Evolutionary conservation across 192 early-diverging fungal species (phyloP).

Genomic region (Podila epigama): DNA sequence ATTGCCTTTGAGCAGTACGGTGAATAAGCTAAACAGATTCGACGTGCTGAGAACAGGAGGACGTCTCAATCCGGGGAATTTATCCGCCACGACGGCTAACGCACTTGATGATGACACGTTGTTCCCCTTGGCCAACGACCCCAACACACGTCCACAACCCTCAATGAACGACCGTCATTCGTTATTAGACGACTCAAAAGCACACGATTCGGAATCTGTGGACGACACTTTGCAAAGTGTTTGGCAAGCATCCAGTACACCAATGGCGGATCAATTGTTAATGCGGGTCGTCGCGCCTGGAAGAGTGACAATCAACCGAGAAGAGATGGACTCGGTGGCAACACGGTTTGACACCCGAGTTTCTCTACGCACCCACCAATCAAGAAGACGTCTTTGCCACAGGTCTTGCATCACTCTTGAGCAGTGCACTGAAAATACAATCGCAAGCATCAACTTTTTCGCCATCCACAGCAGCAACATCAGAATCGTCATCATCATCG

Average conservation of each 20-base stretch:
- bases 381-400: slow-evolving; percentile 26
- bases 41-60: not conserved
- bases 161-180: too few species aligned
- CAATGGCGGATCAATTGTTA: too few species aligned
- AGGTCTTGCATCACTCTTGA: slow-evolving; percentile 16
- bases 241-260: too few species aligned
- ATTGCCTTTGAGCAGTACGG: too few species aligned
- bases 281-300: too few species aligned
- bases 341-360: slow-evolving; percentile 4
- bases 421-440: not conserved
- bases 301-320: not conserved
- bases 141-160: too few species aligned
- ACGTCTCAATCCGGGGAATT: not conserved
- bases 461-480: too few species aligned
- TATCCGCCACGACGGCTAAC: not conserved
- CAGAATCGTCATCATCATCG: too few species aligned
- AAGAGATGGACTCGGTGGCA: too few species aligned
- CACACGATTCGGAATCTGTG: not conserved
- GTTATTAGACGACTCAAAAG: too few species aligned
- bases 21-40: not conserved
- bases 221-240: too few species aligned
- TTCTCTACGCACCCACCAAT: slow-evolving; percentile 17
- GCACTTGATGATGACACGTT: slow-evolving; percentile 23
- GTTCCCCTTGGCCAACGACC: not conserved
- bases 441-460: too few species aligned